Conservation (phyloP, 129 eudicot genomes). For the Chrysanthemum seticuspe region DNA sequence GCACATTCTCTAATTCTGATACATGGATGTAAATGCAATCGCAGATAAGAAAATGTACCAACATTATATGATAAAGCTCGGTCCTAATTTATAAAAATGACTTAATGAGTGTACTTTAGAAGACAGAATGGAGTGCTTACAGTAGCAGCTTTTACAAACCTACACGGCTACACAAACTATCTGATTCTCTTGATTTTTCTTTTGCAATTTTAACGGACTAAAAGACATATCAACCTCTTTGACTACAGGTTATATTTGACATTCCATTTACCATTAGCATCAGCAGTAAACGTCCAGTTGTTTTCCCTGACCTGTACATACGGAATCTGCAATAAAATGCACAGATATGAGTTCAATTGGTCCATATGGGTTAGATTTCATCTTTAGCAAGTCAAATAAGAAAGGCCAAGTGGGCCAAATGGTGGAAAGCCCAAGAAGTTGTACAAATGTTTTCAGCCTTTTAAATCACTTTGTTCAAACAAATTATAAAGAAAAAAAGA, state of each 20-base stretch:
- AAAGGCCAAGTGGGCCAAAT: neutral
- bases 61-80: conserved; percentile 17
- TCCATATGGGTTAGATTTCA: neutral
- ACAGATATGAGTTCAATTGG: neutral
- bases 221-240: conserved; percentile 10
- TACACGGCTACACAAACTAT: conserved; percentile 21
- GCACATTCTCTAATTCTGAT: neutral
- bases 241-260: conserved; percentile 74
- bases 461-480: no score
- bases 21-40: neutral
- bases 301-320: conserved; percentile 83
- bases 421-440: neutral
- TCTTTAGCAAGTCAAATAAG: neutral
- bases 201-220: conserved; percentile 6
- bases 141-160: conserved; percentile 33
- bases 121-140: conserved; percentile 22
- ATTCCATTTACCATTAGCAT: conserved; percentile 77
- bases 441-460: conserved; percentile 1
- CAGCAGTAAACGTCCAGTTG: conserved; percentile 84
- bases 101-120: conserved; percentile 17
- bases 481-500: no score
- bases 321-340: conserved; percentile 52
- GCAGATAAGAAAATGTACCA: neutral
- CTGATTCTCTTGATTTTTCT: conserved; percentile 11
- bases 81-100: neutral